Percentiles rank a stretch among this genome's conserved stretches.
Evolutionary conservation across 2,329 filamentous ascomycete genomes (phyloP).

Genomic region (Epicoccum sorghinum): DNA sequence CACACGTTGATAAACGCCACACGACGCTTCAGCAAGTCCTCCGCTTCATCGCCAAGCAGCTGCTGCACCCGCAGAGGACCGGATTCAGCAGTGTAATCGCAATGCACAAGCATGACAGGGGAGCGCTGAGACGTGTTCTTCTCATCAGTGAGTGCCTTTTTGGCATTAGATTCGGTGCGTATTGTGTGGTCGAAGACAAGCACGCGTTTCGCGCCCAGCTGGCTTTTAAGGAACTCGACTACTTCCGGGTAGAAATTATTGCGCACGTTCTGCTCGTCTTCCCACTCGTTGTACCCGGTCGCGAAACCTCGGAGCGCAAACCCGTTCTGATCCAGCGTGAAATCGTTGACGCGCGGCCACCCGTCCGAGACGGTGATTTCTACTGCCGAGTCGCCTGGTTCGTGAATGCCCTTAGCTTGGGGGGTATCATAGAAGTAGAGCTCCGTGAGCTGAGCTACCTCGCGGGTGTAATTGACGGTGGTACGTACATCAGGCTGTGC

Average conservation of each 20-base stretch:
- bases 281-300: constrained; percentile 47
- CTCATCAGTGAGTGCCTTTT: constrained; percentile 45
- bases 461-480: constrained; percentile 56
- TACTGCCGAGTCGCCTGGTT: constrained; percentile 48
- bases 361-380: constrained; percentile 51
- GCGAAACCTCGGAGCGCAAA: constrained; percentile 54
- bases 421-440: constrained; percentile 51
- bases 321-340: constrained; percentile 54
- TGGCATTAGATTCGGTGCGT: constrained; percentile 45
- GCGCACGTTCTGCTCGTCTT: constrained; percentile 51
- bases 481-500: constrained; percentile 29
- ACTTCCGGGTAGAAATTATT: constrained; percentile 55
- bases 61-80: constrained; percentile 51
- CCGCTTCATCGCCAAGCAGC: constrained; percentile 54
- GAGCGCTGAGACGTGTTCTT: constrained; percentile 47
- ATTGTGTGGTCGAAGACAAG: constrained; percentile 60
- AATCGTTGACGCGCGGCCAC: constrained; percentile 51
- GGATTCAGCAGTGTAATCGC: constrained; percentile 57
- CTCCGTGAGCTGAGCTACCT: constrained; percentile 49
- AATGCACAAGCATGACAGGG: constrained; percentile 59
- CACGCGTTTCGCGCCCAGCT: constrained; percentile 51
- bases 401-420: constrained; percentile 49
- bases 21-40: constrained; percentile 51
- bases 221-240: constrained; percentile 54
- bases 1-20: constrained; percentile 60